Base-by-base conservation (phyloP, 768 basidiomycete genomes). In the Tricholoma hemisulphureum region DNA sequence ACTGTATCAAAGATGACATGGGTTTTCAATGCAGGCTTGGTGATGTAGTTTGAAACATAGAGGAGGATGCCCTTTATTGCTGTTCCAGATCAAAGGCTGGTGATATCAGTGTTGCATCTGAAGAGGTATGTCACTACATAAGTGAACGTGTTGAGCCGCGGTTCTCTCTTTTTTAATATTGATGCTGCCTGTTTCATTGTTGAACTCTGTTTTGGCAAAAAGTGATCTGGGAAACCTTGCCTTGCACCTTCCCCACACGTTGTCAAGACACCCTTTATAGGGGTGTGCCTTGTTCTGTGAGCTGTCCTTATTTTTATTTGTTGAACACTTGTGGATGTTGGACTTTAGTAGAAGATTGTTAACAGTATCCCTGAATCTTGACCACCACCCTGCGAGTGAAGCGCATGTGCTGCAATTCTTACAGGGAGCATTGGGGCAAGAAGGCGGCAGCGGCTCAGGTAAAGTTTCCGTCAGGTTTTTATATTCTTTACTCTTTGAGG, bases 31-130 rank as follows among this genome's bases (percentile, higher is more conserved):
- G 62, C 43, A 0, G 65, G 49, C 57, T 81, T 81, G 0, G 75
- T 78, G 1, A 80, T 68, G 61, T 81, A 81, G 34, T 81, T 76
- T 2, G 77, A 67, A 0, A 77, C 67, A 65, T 78, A 79, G 16
- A 69, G 61, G 0, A 77, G 56, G 5, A 77, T 65, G 11, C 73
- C 67, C 50, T 77, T 76, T 1, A 80, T 67, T 1, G 72, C 64
- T 1, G 77, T 79, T 0, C 77, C 77, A n/a, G 74, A 77, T 11
- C 70, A 35, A 1, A 79, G 50, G 53, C 70, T 70, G 0, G 75
- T 73, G 0, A 75, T 67, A 64, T 78, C 75, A 2, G 74, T 72
- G 54, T 79, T 79, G 49, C 73, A 75, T 13, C 73, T 29, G 4
- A 76, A 20, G 0, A 75, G 26, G 60, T 75, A 77, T 1, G 72